Base-by-base conservation (phyloP, 2,329 filamentous ascomycete genomes). In the Tolypocladium tropicale region DNA sequence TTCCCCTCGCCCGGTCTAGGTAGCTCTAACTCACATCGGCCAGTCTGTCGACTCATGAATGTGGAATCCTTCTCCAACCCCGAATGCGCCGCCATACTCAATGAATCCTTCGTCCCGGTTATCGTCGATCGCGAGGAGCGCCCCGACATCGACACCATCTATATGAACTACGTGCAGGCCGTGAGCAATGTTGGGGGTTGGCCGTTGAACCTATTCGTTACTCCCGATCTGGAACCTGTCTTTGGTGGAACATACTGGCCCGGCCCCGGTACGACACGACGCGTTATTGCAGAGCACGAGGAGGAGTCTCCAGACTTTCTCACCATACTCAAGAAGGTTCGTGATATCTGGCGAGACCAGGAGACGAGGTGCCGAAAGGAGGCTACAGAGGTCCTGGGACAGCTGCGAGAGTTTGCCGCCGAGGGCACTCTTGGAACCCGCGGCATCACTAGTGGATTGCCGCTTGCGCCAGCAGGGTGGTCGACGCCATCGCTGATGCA, bases 231-330 rank as follows among this genome's bases (percentile, higher is more conserved):
- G 30, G 87, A 96, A 66, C 94, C 94, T 0, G 88, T 99, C 11
- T 97, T 96, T 72, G 94, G 94, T 39, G 93, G 93, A 28, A 96
- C 93, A 10, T 97, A 96, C 71, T 97, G 91, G 89, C 90, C 92
- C 4, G 89, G 89, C 0, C 89, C 91, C 0, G 85, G 84, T 52
- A 82, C 84, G 5, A 60, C 67, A 43, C 66, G 68, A n/a, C 68
- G 68, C 28, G 57, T 64, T 3, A 60, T 57, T 11, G 74, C 76
- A 1, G 72, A 72, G 7, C 63, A 61, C 30, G 78, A 78, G 12
- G 75, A 80, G 5, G 83, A 84, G 50, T 82, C 86, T 5, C 79
- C 89, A n/a, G 86, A 89, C 46, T 96, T 96, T 64, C 76, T 95
- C 43, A 84, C 86, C 23, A 90, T 97, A 36, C 70, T 96, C 53